Evolutionary conservation across 1,139 yeast species (phyloP).

Genomic region (Candida dubliniensis): DNA sequence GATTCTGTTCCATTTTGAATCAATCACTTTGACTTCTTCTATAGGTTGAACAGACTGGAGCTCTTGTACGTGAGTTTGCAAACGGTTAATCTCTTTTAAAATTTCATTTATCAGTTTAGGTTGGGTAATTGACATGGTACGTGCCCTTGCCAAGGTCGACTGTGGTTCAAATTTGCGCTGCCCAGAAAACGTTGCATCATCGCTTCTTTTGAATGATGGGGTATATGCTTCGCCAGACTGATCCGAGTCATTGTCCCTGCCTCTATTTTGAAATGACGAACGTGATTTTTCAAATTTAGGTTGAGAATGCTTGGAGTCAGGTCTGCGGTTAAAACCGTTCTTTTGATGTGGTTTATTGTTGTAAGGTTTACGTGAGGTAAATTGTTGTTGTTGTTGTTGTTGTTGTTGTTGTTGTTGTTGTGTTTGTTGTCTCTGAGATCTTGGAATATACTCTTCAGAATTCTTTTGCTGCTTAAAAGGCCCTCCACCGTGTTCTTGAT

Average conservation of each 20-base stretch:
- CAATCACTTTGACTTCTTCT: conserved; percentile 39
- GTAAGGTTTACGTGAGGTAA: neutral
- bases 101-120: conserved; percentile 4
- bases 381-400: neutral
- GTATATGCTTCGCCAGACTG: neutral
- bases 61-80: conserved; percentile 18
- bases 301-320: neutral
- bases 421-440: neutral
- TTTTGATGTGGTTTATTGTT: neutral
- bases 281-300: neutral
- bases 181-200: neutral
- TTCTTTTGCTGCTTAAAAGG: neutral
- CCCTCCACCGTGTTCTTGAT: neutral
- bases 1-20: conserved; percentile 70
- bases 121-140: neutral
- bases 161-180: conserved; percentile 1
- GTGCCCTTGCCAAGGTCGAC: neutral
- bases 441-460: neutral
- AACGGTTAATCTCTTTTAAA: conserved; percentile 6
- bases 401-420: no score
- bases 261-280: no score
- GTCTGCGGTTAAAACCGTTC: neutral
- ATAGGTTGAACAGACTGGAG: conserved; percentile 25
- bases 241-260: no score
- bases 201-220: neutral